Evolutionary conservation across 768 basidiomycete species (phyloP).

Genomic region (Hypsizygus marmoreus): DNA sequence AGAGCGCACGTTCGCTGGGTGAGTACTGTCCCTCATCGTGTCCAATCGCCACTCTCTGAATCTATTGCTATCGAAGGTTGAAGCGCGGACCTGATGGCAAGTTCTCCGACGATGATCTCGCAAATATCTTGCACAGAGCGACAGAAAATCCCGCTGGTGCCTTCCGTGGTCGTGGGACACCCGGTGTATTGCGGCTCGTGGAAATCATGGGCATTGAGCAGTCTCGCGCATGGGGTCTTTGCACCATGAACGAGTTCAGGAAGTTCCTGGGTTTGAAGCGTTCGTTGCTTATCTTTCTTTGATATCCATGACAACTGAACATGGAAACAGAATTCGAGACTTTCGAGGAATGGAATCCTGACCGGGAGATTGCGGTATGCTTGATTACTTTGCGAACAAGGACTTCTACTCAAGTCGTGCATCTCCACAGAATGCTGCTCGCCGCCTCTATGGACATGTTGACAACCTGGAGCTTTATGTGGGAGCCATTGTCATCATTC

Average conservation of each 20-base stretch:
- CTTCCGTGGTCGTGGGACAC: constrained; percentile 50
- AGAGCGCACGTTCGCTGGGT: constrained; percentile 51
- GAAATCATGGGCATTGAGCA: constrained; percentile 61
- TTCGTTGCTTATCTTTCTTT: constrained; percentile 16
- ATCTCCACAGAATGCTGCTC: constrained; percentile 21
- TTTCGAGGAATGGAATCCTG: constrained; percentile 59
- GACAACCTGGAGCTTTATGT: constrained; percentile 38
- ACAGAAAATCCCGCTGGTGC: constrained; percentile 47
- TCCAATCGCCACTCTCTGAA: not conserved
- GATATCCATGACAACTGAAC: not conserved
- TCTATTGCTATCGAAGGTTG: constrained; percentile 30
- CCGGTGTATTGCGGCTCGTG: constrained; percentile 46
- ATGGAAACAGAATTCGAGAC: constrained; percentile 34
- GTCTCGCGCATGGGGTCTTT: constrained; percentile 55
- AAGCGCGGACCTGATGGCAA: constrained; percentile 45
- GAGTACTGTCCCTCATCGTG: constrained; percentile 9
- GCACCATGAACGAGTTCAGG: constrained; percentile 60
- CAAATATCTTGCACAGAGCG: constrained; percentile 45
- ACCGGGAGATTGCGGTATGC: constrained; percentile 44
- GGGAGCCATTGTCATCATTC: not conserved
- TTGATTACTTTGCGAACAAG: not conserved
- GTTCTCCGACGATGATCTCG: constrained; percentile 57
- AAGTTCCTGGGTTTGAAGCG: constrained; percentile 49
- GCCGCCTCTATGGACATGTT: constrained; percentile 33
- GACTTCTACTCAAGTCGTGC: not conserved